These are phyloP conservation scores for Quercus parvula DNA, from an alignment of 306 rosid genomes.

Conservation along the genomic window DNA sequence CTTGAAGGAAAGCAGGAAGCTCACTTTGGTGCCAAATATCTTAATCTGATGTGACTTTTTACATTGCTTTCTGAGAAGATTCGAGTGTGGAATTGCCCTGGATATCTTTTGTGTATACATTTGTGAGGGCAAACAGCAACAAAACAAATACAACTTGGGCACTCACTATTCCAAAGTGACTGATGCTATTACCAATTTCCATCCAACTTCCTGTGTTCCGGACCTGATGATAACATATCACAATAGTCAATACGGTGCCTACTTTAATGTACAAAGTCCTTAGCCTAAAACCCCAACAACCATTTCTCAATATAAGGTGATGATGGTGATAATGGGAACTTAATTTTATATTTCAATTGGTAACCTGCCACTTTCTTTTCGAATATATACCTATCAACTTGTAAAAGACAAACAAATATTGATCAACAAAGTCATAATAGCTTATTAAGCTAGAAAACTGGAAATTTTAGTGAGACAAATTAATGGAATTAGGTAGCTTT, in stretches of 20 bases:
- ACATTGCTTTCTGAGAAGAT: slow-evolving; percentile 63
- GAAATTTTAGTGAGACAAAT: not conserved
- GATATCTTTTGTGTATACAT: slow-evolving; percentile 65
- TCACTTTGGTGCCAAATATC: slow-evolving; percentile 10
- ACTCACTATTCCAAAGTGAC: slow-evolving; percentile 89
- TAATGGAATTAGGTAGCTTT: not conserved
- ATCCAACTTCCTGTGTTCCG: slow-evolving; percentile 90
- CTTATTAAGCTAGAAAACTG: not conserved
- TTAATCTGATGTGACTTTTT: slow-evolving; percentile 11
- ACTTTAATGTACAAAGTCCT: not conserved
- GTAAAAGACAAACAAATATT: not conserved
- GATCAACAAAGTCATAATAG: not conserved
- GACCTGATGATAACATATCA: slow-evolving; percentile 43
- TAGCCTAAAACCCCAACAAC: not conserved
- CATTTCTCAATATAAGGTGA: not conserved
- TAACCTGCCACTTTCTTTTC: too few relatives aligned
- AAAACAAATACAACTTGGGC: slow-evolving; percentile 91
- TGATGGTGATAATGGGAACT: too few relatives aligned
- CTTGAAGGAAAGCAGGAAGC: not conserved
- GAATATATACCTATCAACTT: not conserved
- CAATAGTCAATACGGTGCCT: slow-evolving; percentile 2
- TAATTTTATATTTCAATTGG: too few relatives aligned
- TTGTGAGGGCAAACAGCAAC: slow-evolving; percentile 76
- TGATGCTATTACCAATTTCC: slow-evolving; percentile 91
- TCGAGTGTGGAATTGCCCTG: slow-evolving; percentile 36